Evolutionary conservation across 2,329 filamentous ascomycete species (phyloP), one percentile per base, ranked within the genome.

Genomic region (Calonectria leucothoes): DNA sequence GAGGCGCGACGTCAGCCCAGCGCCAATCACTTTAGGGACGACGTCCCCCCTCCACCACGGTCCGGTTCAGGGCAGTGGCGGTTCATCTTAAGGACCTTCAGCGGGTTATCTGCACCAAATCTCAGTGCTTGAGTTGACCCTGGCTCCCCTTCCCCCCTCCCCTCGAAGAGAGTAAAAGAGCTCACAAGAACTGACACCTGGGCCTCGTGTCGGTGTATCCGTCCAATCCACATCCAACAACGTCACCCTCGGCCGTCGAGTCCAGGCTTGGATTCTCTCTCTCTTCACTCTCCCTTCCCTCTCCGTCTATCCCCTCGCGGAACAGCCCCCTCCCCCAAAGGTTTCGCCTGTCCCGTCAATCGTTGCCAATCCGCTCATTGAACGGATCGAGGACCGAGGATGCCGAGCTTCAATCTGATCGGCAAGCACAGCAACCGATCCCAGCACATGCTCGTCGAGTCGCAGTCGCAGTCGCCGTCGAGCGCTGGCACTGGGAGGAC

Each of bases 401-500:
- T 91, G 89, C 88, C 86, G 80, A 83, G 84, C 83, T 90, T 90
- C 83, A 85, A 86, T 84, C 88, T 88, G 81, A 84, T 90, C 82
- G 86, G 87, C 82, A 90, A 86, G 85, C 87, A 89, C 83, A 87
- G 86, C 85, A 89, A 89, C 81, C 88, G 88, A 79, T 89, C 89
- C 82, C 89, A 90, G 84, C 88, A 89, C 81, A 87, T 87, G 76
- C 85, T 90, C 79, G 84, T 85, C 79, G 89, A 89, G 81, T 82
- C 78, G 70, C 84, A 89, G 81, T 82, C 78, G 70, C 84, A 78
- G 83, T 84, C 81, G 78, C 83, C 84, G 81, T 74, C 83, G 80
- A 71, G 75, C 70, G 73, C 70, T 67, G 74, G 77, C 74, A 76
- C 76, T 72, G 52, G 72, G 78, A 76, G 78, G 75, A 74, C 78